These are phyloP conservation scores for Solanum bulbocastanum DNA, from an alignment of 257 asterid species.

Conservation along the genomic window DNA sequence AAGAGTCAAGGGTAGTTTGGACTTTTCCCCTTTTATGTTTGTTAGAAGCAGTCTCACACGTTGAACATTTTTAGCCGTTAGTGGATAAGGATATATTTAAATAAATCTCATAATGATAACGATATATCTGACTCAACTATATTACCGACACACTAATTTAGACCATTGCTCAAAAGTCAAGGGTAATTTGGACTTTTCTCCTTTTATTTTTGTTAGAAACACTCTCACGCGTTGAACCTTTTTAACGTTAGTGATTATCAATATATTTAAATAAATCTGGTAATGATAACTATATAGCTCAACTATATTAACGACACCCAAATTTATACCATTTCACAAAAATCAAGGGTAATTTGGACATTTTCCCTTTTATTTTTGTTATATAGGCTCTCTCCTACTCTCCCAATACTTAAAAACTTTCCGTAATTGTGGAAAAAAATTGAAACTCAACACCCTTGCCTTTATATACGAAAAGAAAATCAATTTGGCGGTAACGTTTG, in stretches of 20 bases:
- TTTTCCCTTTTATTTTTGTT: not conserved
- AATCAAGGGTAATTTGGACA: not conserved
- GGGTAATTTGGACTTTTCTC: not conserved
- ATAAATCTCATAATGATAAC: not conserved
- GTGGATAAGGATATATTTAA: not conserved
- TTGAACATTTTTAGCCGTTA: not conserved
- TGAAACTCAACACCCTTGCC: not conserved
- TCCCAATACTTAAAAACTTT: not conserved
- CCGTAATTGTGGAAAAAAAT: not conserved
- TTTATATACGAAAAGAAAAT: slow-evolving; percentile 3
- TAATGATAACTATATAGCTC: not conserved
- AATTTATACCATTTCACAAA: not conserved
- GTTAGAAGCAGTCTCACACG: too few species aligned
- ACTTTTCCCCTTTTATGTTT: too few species aligned
- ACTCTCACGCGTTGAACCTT: not conserved
- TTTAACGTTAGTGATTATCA: not conserved
- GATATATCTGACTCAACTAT: not conserved
- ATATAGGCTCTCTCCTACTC: not conserved
- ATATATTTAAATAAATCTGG: not conserved
- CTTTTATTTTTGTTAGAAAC: not conserved
- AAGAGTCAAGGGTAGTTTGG: too few species aligned
- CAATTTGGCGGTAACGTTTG: slow-evolving; percentile 69
- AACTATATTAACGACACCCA: not conserved
- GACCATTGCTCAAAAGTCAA: not conserved
- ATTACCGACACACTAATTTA: not conserved